These are phyloP conservation scores for Lodderomyces theae DNA, from an alignment of 1,139 yeast species.

Conservation along the genomic window DNA sequence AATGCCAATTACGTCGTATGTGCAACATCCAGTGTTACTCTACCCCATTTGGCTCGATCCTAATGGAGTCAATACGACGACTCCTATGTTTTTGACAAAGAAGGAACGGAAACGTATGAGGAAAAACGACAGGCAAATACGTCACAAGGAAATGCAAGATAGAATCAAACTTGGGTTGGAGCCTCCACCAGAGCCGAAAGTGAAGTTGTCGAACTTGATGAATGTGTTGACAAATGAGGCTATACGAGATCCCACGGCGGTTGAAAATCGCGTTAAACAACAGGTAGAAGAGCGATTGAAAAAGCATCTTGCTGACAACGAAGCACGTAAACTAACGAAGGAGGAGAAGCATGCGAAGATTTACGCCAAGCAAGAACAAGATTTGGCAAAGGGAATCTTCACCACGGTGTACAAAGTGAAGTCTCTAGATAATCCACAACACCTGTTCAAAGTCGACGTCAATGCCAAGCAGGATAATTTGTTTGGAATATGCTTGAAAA, in stretches of 20 bases:
- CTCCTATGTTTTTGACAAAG: constrained; percentile 64
- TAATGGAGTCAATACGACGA: constrained; percentile 15
- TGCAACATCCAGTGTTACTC: constrained; percentile 80
- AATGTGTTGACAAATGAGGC: constrained; percentile 82
- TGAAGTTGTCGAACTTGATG: constrained; percentile 79
- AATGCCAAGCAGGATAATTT: constrained; percentile 74
- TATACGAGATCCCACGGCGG: constrained; percentile 85
- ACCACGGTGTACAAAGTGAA: constrained; percentile 61
- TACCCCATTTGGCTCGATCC: constrained; percentile 45
- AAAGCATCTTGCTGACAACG: constrained; percentile 63
- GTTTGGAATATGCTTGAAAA: constrained; percentile 52
- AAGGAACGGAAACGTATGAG: constrained; percentile 74
- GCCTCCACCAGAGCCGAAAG: constrained; percentile 88
- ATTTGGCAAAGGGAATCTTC: constrained; percentile 45
- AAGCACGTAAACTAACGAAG: constrained; percentile 56
- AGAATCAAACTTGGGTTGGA: constrained; percentile 76
- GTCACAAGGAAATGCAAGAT: constrained; percentile 71
- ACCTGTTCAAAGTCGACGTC: constrained; percentile 68
- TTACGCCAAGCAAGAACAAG: constrained; percentile 45
- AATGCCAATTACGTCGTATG: constrained; percentile 56
- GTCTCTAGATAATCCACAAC: constrained; percentile 59
- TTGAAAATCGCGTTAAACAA: constrained; percentile 66
- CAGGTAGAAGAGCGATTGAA: constrained; percentile 65
- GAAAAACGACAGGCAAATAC: constrained; percentile 63
- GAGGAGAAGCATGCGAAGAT: constrained; percentile 56